Evolutionary conservation across 2,329 filamentous ascomycete species (phyloP).

Genomic region (Hypoxylon rubiginosum): DNA sequence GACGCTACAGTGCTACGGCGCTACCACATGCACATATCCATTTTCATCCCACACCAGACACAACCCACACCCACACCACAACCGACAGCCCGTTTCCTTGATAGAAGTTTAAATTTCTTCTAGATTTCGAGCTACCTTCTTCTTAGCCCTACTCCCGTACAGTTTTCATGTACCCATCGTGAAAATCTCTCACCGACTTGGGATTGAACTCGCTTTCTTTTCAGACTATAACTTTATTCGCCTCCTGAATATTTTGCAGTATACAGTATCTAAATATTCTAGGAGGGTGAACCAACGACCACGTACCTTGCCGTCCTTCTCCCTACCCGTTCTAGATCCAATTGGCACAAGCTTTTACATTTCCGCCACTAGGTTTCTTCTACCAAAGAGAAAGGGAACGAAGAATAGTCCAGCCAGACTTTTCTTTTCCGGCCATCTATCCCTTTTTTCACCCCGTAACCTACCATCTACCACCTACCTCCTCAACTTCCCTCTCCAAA

Average conservation of each 20-base stretch:
- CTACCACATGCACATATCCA: constrained; percentile 30
- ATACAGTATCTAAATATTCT: neutral
- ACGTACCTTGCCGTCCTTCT: neutral
- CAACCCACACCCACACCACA: neutral
- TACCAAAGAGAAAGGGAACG: constrained; percentile 1
- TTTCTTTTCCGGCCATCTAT: constrained; percentile 2
- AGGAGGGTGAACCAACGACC: constrained; percentile 17
- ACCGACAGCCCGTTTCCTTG: constrained; percentile 8
- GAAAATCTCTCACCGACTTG: constrained; percentile 45
- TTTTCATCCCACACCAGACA: constrained; percentile 20
- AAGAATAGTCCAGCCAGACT: neutral
- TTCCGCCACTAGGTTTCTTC: constrained; percentile 2
- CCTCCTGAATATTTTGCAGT: constrained; percentile 1
- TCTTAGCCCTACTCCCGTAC: constrained; percentile 8
- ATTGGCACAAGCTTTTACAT: neutral
- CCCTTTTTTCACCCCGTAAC: constrained; percentile 12
- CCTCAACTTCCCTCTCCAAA: neutral
- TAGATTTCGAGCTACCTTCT: constrained; percentile 15
- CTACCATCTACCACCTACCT: constrained; percentile 9
- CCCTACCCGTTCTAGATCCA: neutral
- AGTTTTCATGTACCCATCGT: constrained; percentile 25
- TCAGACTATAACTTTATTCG: constrained; percentile 7
- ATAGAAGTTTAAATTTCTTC: constrained; percentile 15
- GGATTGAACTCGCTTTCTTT: constrained; percentile 3
- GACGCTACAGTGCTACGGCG: neutral